Percentiles rank a stretch among this genome's conserved stretches.
Evolutionary conservation across 1,139 yeast species (phyloP).

Genomic region (Geotrichum phurueaensis): DNA sequence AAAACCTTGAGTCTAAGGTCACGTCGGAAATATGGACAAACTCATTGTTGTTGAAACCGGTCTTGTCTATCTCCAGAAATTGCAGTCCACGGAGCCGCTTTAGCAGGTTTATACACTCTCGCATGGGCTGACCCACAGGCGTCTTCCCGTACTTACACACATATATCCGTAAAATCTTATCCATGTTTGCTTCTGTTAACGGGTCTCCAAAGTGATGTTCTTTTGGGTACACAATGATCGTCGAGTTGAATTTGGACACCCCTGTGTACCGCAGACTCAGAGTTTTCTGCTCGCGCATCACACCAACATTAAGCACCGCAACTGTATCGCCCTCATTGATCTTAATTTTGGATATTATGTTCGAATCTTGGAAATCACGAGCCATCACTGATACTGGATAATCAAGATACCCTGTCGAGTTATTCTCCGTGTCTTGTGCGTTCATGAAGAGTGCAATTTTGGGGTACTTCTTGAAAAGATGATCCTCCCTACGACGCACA

Average conservation of each 20-base stretch:
- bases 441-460: conserved; percentile 5
- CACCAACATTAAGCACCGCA: not conserved
- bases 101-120: not conserved
- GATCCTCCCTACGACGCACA: conserved; percentile 1
- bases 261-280: not conserved
- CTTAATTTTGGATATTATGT: not conserved
- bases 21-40: not conserved
- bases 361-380: not conserved
- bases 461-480: not conserved
- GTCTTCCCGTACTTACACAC: not conserved
- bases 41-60: conserved; percentile 2
- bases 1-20: not conserved
- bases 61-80: not conserved
- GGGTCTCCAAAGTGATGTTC: not conserved
- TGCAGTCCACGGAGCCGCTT: conserved; percentile 7
- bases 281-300: not conserved
- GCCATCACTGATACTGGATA: conserved; percentile 8
- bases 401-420: not conserved
- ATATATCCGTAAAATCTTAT: not conserved
- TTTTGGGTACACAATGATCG: conserved; percentile 1
- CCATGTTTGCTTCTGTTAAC: not conserved
- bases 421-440: conserved; percentile 8
- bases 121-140: not conserved
- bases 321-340: conserved; percentile 9
- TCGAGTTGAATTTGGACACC: not conserved